A percentile compares a stretch with the other conserved stretches of the same genome.
phyloP scores from a whole-genome alignment of 768 basidiomycete genomes.

The Peribolospora baueri region DNA sequence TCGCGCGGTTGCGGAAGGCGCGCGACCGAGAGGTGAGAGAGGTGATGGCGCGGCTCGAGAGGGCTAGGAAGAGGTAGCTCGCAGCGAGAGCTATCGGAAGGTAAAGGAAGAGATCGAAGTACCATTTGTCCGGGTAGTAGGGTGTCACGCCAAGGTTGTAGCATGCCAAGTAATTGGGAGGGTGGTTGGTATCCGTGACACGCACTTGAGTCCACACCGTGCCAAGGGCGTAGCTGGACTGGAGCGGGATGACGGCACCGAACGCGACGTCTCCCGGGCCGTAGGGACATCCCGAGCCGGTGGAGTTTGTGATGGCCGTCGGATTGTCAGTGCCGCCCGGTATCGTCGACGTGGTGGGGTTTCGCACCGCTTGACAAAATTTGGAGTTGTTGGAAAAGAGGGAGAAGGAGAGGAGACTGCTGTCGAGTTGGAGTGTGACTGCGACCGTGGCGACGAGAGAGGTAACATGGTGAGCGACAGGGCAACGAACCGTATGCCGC shows the following conservation, averaged over 20 bases:
- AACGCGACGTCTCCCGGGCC: conserved; percentile 56
- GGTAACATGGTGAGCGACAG: too few species aligned
- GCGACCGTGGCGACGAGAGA: neutral
- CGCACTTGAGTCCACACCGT: conserved; percentile 64
- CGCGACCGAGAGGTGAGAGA: too few species aligned
- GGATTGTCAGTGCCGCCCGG: conserved; percentile 18
- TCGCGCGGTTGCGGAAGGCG: too few species aligned
- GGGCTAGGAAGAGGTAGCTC: conserved; percentile 59
- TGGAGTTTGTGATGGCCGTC: conserved; percentile 15
- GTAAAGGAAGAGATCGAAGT: conserved; percentile 37
- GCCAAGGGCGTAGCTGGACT: conserved; percentile 42
- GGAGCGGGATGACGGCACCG: conserved; percentile 38
- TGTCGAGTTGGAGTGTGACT: conserved; percentile 15
- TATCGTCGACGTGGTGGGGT: conserved; percentile 21
- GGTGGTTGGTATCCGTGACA: conserved; percentile 51
- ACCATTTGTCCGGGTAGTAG: conserved; percentile 19
- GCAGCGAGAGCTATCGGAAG: conserved; percentile 44
- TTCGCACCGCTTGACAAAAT: conserved; percentile 55
- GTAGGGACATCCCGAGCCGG: conserved; percentile 45
- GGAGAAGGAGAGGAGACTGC: conserved; percentile 51
- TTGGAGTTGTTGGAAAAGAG: conserved; percentile 45
- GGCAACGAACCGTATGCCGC: too few species aligned
- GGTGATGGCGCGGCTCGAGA: conserved; percentile 11
- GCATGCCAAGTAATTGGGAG: conserved; percentile 57
- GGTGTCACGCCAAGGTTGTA: conserved; percentile 55